Conservation (phyloP, 495 filamentous ascomycete species). For the Xylaria curta region DNA sequence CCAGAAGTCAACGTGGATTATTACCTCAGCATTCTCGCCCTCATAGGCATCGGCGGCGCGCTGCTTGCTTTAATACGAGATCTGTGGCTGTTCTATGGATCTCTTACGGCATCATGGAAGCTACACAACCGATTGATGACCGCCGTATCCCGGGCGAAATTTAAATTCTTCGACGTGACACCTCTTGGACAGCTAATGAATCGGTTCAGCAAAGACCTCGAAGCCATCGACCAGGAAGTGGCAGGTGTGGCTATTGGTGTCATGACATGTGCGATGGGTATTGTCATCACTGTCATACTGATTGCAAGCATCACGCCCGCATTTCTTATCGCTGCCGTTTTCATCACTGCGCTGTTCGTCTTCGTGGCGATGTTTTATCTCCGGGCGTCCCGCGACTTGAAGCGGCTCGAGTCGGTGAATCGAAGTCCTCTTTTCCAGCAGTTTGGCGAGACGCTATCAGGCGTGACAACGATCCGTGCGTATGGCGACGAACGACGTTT, state of each 20-base stretch:
- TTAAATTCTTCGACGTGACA: conserved; percentile 97
- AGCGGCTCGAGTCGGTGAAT: conserved; percentile 93
- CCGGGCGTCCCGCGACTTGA: conserved; percentile 88
- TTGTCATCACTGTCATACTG: conserved; percentile 88
- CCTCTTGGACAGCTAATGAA: conserved; percentile 98
- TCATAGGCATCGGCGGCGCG: conserved; percentile 77
- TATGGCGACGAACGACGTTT: conserved; percentile 95
- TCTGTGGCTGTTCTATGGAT: conserved; percentile 88
- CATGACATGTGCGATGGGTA: conserved; percentile 62
- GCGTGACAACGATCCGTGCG: conserved; percentile 96
- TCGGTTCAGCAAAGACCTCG: conserved; percentile 95
- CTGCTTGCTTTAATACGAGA: conserved; percentile 79
- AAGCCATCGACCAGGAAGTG: conserved; percentile 94
- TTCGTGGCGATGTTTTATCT: conserved; percentile 88
- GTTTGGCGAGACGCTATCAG: conserved; percentile 94
- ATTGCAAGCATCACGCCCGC: conserved; percentile 91
- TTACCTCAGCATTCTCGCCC: conserved; percentile 82
- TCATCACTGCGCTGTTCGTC: conserved; percentile 84
- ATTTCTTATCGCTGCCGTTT: conserved; percentile 85
- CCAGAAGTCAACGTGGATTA: conserved; percentile 77
- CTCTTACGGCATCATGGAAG: conserved; percentile 83
- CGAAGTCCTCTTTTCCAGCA: conserved; percentile 96
- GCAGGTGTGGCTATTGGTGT: conserved; percentile 81
- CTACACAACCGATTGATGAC: conserved; percentile 82
- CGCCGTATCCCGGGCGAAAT: conserved; percentile 83